Conservation (phyloP, 495 filamentous ascomycete genomes). For the Hapsidospora chrysogenum region DNA sequence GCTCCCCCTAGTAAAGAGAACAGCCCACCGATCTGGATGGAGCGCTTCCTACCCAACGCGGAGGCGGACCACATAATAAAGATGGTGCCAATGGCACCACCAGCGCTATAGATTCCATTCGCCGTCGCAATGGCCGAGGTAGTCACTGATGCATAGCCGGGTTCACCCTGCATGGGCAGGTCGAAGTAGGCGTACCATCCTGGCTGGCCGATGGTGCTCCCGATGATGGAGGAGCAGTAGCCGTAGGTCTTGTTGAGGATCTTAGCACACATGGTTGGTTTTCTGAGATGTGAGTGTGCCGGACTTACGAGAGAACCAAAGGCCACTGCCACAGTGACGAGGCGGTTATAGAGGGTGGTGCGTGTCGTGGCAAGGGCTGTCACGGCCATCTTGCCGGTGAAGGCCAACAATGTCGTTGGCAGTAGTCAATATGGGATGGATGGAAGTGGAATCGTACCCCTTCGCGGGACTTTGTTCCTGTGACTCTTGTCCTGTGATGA, state of each 20-base stretch:
- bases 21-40: slow-evolving; percentile 27
- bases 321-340: no score
- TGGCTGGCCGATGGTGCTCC: slow-evolving; percentile 33
- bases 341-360: no score
- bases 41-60: slow-evolving; percentile 22
- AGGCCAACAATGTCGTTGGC: no score
- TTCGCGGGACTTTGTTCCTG: no score
- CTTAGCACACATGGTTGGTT: no score
- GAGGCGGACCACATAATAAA: slow-evolving; percentile 29
- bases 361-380: no score
- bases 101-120: slow-evolving; percentile 31
- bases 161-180: slow-evolving; percentile 19
- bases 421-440: no score
- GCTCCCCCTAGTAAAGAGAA: slow-evolving; percentile 27
- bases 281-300: no score
- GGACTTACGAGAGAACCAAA: no score
- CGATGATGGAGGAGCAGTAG: slow-evolving; percentile 33
- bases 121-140: slow-evolving; percentile 25
- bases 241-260: slow-evolving; percentile 22
- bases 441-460: no score
- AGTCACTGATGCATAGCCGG: slow-evolving; percentile 29
- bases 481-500: no score
- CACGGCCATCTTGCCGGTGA: no score
- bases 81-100: slow-evolving; percentile 24
- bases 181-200: slow-evolving; percentile 30